Conservation (phyloP, 192 early-diverging fungal species). For the Linnemannia zychae region DNA sequence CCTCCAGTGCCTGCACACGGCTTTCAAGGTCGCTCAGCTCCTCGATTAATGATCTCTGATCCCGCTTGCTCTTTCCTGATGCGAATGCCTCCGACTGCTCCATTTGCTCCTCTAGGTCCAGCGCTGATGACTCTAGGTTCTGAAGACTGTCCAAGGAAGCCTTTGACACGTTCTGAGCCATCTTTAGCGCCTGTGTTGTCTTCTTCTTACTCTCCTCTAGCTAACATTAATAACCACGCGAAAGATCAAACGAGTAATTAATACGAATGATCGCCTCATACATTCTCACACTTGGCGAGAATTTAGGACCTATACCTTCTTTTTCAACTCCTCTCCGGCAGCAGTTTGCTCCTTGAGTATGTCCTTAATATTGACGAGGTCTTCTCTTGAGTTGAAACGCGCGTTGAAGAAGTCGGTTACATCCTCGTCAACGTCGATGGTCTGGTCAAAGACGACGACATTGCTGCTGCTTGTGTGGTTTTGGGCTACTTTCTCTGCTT, state of each 20-base stretch:
- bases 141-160: constrained; percentile 13
- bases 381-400: constrained; percentile 48
- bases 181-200: constrained; percentile 22
- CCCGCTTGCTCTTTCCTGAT: constrained; percentile 22
- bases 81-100: constrained; percentile 45
- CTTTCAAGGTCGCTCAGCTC: constrained; percentile 48
- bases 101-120: constrained; percentile 47
- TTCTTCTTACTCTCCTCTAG: constrained; percentile 34
- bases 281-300: background rate
- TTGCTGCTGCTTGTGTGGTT: constrained; percentile 14
- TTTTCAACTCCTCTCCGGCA: constrained; percentile 10
- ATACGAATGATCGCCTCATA: no score
- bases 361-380: constrained; percentile 49
- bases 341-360: constrained; percentile 26
- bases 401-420: constrained; percentile 57
- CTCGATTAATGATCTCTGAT: constrained; percentile 49
- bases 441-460: constrained; percentile 53
- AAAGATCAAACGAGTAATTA: background rate
- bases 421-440: constrained; percentile 50
- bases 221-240: background rate
- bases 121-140: constrained; percentile 33
- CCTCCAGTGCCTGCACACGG: constrained; percentile 43
- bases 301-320: constrained; percentile 29
- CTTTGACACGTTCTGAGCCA: constrained; percentile 30
- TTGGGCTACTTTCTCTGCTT: background rate